Base-by-base conservation (phyloP, 208 protist species). In the Leptomonas pyrrhocoris region DNA sequence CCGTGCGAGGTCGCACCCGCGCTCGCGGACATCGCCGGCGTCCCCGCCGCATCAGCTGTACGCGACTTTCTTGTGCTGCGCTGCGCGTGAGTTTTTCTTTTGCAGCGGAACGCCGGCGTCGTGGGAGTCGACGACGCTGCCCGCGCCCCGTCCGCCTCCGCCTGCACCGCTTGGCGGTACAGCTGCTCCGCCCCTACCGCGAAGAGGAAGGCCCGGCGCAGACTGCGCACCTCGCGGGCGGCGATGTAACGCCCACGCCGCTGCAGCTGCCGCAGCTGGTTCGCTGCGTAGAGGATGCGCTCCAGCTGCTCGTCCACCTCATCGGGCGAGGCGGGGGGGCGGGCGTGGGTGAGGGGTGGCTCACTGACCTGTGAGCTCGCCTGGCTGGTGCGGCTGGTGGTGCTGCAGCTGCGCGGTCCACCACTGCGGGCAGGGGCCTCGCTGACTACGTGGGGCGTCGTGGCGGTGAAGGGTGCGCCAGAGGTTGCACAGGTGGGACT, bases 291-390 rank as follows among this genome's bases (percentile, higher is more conserved):
- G n/a, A 88, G 70, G 25, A 90, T 81, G 13, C 72, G 58, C 21
- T 90, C 79, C 15, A 90, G 71, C 57, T 84, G 81, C 66, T 78
- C 78, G 15, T 91, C 73, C 58, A 91, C 69, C 28, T 90, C 84
- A 25, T 87, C 81, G 0, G 43, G 64, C 0, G 76, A 68, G 62
- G 62, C 59, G 4, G 65, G 72, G 16, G 78, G 66, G 28, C 21
- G 71, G 16, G 72, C 68, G 28, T 56, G 62, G 4, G 57, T 62
- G 28, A 68, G 67, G 19, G 57, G 68, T 21, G 58, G 54, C 27
- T 68, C 66, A 36, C 49, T 59, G 12, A 18, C 16, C 30, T 43
- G 48, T 23, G 40, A 40, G 43, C 62, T 66, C 16, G 36, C 34
- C 11, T 54, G 23, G 43, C 67, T 71, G 25, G 49, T 53, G 42